Evolutionary conservation across 352 stramenopile genomes (phyloP), one percentile per base, ranked within the genome.

Genomic region (Globisporangium nunn): DNA sequence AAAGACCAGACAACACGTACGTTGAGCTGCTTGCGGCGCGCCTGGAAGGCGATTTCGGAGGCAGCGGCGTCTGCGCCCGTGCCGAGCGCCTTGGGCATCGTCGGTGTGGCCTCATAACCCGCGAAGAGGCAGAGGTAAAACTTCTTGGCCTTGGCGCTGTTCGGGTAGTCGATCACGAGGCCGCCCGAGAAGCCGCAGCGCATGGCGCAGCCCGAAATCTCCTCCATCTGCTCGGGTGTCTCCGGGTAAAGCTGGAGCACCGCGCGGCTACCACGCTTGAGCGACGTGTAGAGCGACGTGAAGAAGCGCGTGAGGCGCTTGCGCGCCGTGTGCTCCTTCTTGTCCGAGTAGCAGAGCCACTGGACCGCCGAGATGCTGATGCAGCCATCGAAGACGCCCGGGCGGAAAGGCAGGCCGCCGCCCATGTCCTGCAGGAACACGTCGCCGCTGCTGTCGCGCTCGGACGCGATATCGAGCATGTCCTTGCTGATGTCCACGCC

Each of bases 321-420:
- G 56, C 96, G 76, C 41, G 85, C 81, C 43, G 85, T 97, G 72
- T 99, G 96, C 52, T 96, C 82, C 56, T 96, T 98, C 56, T 96
- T 96, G 73, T 99, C 98, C 58, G 95, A 98, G 76, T 99, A 99
- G 70, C 97, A 99, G 23, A 99, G 86, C 97, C 97, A 99, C 77
- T 99, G 97, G 30, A 99, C 71, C n/a, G 97, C 97, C 14, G 96
- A 99, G 62, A 99, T 99, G 62, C 95, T 99, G 74, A 99, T 98
- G 66, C 90, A 98, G 18, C 96, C 97, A 67, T 99, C 97, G 63
- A 99, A 99, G 0, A 96, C 88, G 7, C 95, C 96, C 1, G 94
- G 87, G 58, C 97, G 92, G 78, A 99, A 99, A 15, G 96, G 96
- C 23, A 99, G 70, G 35, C 97, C 97, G 56, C 93, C 95, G 41